Base-by-base conservation (phyloP, 1,139 yeast species). In the Suhomyces bokatorum region DNA sequence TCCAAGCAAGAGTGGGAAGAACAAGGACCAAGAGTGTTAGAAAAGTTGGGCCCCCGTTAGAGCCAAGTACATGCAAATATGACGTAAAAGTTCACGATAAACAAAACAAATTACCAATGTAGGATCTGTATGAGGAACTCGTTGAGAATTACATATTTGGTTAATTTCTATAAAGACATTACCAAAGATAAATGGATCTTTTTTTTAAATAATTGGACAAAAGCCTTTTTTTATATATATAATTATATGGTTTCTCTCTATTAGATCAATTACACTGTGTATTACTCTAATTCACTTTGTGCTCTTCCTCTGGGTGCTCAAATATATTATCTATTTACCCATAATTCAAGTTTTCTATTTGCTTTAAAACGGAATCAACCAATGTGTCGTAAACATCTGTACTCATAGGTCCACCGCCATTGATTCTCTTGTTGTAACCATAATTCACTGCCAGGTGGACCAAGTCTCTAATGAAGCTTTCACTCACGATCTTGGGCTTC, bases 1-100 rank as follows among this genome's bases (percentile, higher is more conserved):
- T 77, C 91, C 45, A 90, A 87, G 65, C 88, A 86, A 63, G 99
- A 93, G 70, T 93, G 99, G 99, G 95, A 89, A 65, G 99, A 93
- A 70, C 88, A 87, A 61, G 99, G 98, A 32, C 80, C 96, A 36
- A 78, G 93, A 42, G 81, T 89, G 16, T 81, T 93, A 65, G 78
- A 75, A 53, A 93, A 93, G 69, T 81, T 93, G 58, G 99, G 99
- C n/a, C 96, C 97, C 50, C 83, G 97, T 70, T 89, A 73, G 24
- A 29, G 29, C n/a, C 32, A 12, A 11, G 17, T 29, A 12, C 24
- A 20, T 16, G 24, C 39, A 17, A 67, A 43, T 37, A 37, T 37
- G 32, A 31, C 39, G 32, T 27, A 17, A 36, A 30, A 37, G 29
- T 30, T 30, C 40, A 31, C 30, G 35, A 31, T 30, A 22, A n/a